These are phyloP conservation scores for Saccharomyces eubayanus DNA, from an alignment of 805 yeast genomes.

Conservation along the genomic window DNA sequence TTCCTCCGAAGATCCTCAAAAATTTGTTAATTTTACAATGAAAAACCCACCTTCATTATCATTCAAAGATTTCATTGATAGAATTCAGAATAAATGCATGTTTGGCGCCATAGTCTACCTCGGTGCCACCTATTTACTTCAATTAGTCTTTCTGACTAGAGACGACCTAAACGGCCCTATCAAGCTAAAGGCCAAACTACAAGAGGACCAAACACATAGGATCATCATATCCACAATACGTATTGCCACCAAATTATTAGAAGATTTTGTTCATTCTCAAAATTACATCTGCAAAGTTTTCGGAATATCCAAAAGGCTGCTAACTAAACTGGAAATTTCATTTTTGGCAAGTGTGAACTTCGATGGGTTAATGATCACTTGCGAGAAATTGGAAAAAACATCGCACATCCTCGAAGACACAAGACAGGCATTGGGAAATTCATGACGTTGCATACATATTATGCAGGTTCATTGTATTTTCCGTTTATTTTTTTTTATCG, in stretches of 20 bases:
- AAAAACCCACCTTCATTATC: slow-evolving; percentile 24
- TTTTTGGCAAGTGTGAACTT: slow-evolving; percentile 11
- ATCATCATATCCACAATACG: slow-evolving; percentile 37
- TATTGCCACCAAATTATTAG: slow-evolving; percentile 37
- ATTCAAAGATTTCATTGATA: slow-evolving; percentile 17
- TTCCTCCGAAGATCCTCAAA: slow-evolving; percentile 1
- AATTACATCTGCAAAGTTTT: slow-evolving; percentile 38
- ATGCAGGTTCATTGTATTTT: neutral
- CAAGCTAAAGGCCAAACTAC: slow-evolving; percentile 25
- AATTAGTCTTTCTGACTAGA: slow-evolving; percentile 16
- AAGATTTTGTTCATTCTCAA: slow-evolving; percentile 38
- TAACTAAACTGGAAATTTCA: slow-evolving; percentile 15
- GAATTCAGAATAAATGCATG: slow-evolving; percentile 26
- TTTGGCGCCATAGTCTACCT: slow-evolving; percentile 25
- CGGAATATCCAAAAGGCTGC: slow-evolving; percentile 31
- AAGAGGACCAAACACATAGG: slow-evolving; percentile 37
- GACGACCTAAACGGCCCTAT: slow-evolving; percentile 8
- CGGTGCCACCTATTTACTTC: slow-evolving; percentile 23
- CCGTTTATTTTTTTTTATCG: neutral
- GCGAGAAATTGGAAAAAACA: slow-evolving; percentile 9
- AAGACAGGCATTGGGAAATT: neutral
- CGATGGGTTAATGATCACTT: slow-evolving; percentile 13
- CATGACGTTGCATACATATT: neutral
- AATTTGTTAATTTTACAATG: slow-evolving; percentile 19
- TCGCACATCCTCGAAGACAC: slow-evolving; percentile 8